Conservation (phyloP, 805 yeast species). For the Teunomyces barrocoloradensis region DNA sequence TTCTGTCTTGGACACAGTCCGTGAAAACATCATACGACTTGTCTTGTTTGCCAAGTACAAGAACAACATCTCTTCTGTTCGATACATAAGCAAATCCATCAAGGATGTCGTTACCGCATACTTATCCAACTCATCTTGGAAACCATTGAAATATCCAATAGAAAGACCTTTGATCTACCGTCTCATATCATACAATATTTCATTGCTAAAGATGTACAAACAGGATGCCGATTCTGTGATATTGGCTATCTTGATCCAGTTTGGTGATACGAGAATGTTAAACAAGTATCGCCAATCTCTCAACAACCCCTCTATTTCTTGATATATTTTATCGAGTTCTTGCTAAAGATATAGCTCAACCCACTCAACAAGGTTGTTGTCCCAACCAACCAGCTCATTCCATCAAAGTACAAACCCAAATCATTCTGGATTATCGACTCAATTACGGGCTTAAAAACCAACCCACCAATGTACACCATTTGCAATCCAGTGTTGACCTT, state of each 20-base stretch:
- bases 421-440: conserved; percentile 19
- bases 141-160: not conserved
- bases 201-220: not conserved
- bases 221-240: not conserved
- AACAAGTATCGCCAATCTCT: not conserved
- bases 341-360: conserved; percentile 67
- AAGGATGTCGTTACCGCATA: not conserved
- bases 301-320: conserved; percentile 7
- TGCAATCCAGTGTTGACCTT: conserved; percentile 90
- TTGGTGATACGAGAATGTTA: not conserved
- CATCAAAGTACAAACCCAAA: conserved; percentile 18
- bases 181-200: not conserved
- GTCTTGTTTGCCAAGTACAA: not conserved
- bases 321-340: conserved; percentile 62
- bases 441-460: conserved; percentile 34
- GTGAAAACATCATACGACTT: not conserved
- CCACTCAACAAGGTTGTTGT: conserved; percentile 78
- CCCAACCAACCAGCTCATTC: conserved; percentile 29
- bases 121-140: not conserved
- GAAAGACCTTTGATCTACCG: not conserved
- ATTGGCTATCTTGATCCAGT: conserved; percentile 1
- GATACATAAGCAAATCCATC: not conserved
- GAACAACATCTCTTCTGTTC: not conserved
- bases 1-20: not conserved
- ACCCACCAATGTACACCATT: conserved; percentile 75